These are phyloP conservation scores for Leccinum barrowsii DNA, from an alignment of 768 basidiomycete species.

Conservation along the genomic window DNA sequence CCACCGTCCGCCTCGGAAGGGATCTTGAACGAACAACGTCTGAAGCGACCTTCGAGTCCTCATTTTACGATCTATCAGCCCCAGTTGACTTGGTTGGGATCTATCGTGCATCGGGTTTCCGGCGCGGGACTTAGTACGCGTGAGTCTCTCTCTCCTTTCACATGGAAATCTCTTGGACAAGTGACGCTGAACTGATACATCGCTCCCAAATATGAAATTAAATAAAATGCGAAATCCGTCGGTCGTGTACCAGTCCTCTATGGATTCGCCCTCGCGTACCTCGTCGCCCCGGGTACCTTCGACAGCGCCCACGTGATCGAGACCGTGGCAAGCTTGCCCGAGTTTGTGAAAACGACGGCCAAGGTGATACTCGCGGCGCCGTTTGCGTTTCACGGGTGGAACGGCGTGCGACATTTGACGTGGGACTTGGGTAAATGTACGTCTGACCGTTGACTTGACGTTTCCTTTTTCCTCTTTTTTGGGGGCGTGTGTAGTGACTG, in stretches of 20 bases:
- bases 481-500: background rate
- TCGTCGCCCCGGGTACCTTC: constrained; percentile 76
- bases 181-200: background rate
- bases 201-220: background rate
- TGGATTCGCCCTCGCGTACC: constrained; percentile 82
- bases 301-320: constrained; percentile 77
- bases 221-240: background rate
- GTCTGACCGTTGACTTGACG: constrained; percentile 30
- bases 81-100: constrained; percentile 86
- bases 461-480: background rate
- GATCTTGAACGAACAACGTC: constrained; percentile 85
- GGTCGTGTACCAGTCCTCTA: constrained; percentile 63
- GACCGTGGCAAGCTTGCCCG: constrained; percentile 66
- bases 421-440: constrained; percentile 91
- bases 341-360: constrained; percentile 67
- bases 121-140: constrained; percentile 72
- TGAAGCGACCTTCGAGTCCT: constrained; percentile 85
- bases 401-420: constrained; percentile 83
- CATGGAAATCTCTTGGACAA: background rate
- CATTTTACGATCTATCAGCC: constrained; percentile 97
- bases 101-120: constrained; percentile 84
- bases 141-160: background rate
- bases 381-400: constrained; percentile 87
- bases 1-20: constrained; percentile 52
- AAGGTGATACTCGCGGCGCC: constrained; percentile 82